Evolutionary conservation across 208 protist genomes (phyloP), one percentile per base, ranked within the genome.

Genomic region (Spironucleus salmonicida): DNA sequence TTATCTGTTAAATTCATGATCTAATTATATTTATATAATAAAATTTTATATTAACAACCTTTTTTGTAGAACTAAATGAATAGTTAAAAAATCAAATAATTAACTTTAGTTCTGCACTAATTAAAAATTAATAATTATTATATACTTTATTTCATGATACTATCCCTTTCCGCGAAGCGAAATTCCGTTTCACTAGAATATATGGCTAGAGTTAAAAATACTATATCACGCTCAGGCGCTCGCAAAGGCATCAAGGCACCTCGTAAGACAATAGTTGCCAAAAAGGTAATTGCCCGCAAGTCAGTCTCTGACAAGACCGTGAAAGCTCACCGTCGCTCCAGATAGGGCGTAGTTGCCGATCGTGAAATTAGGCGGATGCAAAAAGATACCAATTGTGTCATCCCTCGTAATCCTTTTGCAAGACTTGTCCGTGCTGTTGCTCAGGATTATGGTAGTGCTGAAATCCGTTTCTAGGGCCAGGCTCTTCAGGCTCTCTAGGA

Each of bases 401-500:
- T 76, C 62, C 71, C 38, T 2, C 19, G 7, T 9, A 11, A 4
- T 7, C 7, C 38, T 30, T 76, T 76, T 35, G 26, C 58, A 32
- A 45, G 41, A 15, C 58, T 69, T 30, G 71, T 76, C 11, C 71
- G 71, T 27, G 58, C 11, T 1, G 40, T 76, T 4, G 40, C 71
- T 30, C 4, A 15, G 11, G 35, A 29, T 9, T 13, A n/a, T 35
- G n/a, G 38, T 15, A 4, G 2, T 9, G 7, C 13, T 29, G 68
- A 75, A 27, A 75, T 75, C 30, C 68, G 68, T 29, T 75, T 75
- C 62, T n/a, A 74, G 29, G 29, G 23, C 49, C 23, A 27, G 49
- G 68, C 68, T 39, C 19, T 75, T 29, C 23, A 53, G 23, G 68
- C 68, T 23, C 29, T 75, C 13, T 29, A 75, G 62, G 35, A 75